Conservation (phyloP, 2,329 filamentous ascomycete genomes). For the Fusarium sp. region DNA sequence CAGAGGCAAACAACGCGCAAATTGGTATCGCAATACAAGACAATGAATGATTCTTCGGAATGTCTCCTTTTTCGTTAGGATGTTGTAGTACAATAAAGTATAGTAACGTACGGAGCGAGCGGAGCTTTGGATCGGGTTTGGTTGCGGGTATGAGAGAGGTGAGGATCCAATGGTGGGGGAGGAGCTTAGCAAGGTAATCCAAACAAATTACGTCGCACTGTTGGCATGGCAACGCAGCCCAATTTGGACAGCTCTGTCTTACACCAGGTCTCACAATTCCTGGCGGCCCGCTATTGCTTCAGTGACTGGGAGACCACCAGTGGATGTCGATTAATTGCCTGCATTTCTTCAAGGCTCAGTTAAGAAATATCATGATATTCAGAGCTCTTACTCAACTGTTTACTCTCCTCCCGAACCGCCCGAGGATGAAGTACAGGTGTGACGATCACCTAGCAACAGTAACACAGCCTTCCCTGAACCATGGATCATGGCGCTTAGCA, state of each 20-base stretch:
- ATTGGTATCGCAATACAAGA: constrained; percentile 9
- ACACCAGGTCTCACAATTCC: constrained; percentile 16
- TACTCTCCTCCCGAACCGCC: neutral
- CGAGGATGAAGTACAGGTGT: neutral
- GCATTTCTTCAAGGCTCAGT: constrained; percentile 21
- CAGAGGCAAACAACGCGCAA: constrained; percentile 6
- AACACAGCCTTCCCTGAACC: neutral
- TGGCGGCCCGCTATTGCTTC: constrained; percentile 28
- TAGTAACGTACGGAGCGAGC: constrained; percentile 29
- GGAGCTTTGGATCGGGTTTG: constrained; percentile 31
- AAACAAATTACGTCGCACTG: constrained; percentile 38
- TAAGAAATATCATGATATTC: neutral
- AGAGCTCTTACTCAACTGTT: neutral
- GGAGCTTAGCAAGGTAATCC: constrained; percentile 12
- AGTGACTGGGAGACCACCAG: constrained; percentile 9
- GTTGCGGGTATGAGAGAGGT: constrained; percentile 17
- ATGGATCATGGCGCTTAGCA: constrained; percentile 11
- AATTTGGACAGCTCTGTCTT: constrained; percentile 7
- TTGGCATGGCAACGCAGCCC: constrained; percentile 25
- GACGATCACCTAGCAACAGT: constrained; percentile 16
- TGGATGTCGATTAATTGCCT: constrained; percentile 29
- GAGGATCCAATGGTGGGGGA: constrained; percentile 24
- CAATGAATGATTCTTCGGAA: constrained; percentile 8
- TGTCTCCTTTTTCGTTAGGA: constrained; percentile 8
- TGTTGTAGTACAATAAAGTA: constrained; percentile 14